Percentiles rank a stretch among this genome's conserved stretches.
These are phyloP conservation scores for Alternaria triticina DNA, from an alignment of 2,329 filamentous ascomycete species.

Conservation along the genomic window DNA sequence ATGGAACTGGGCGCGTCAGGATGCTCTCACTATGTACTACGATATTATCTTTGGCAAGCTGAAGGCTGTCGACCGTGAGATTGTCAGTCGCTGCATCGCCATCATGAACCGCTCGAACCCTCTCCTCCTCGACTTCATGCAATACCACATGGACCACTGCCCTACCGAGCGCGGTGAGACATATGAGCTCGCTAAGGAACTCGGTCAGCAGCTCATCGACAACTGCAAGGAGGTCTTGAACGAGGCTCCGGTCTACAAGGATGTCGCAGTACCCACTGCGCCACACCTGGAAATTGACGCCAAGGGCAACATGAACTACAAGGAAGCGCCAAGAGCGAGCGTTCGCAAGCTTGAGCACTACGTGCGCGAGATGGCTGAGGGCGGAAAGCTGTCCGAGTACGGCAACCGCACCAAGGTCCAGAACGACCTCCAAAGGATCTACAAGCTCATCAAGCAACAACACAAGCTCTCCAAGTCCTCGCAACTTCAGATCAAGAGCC, in stretches of 20 bases:
- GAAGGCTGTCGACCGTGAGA: constrained; percentile 92
- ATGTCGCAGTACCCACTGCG: constrained; percentile 89
- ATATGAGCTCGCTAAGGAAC: constrained; percentile 95
- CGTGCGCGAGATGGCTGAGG: constrained; percentile 97
- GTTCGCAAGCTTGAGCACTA: constrained; percentile 98
- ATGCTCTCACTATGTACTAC: constrained; percentile 98
- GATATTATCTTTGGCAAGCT: constrained; percentile 98
- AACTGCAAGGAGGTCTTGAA: constrained; percentile 95
- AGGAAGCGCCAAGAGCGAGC: constrained; percentile 83
- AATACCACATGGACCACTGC: constrained; percentile 99
- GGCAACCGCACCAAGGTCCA: constrained; percentile 98
- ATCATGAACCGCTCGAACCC: constrained; percentile 99
- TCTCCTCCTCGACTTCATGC: constrained; percentile 96
- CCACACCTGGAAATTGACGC: constrained; percentile 92
- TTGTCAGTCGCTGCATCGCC: constrained; percentile 96
- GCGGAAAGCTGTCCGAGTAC: constrained; percentile 98
- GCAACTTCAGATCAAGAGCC: constrained; percentile 91
- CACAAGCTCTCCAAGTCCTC: constrained; percentile 97
- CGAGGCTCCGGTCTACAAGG: constrained; percentile 89
- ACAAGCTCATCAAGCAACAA: constrained; percentile 98
- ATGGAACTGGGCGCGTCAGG: constrained; percentile 99
- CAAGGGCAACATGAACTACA: constrained; percentile 89
- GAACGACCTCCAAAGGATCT: constrained; percentile 91
- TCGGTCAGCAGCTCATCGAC: constrained; percentile 91
- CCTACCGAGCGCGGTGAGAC: constrained; percentile 96